These are phyloP conservation scores for Bipolaris sorokiniana DNA, from an alignment of 2,329 filamentous ascomycete species.

Conservation along the genomic window DNA sequence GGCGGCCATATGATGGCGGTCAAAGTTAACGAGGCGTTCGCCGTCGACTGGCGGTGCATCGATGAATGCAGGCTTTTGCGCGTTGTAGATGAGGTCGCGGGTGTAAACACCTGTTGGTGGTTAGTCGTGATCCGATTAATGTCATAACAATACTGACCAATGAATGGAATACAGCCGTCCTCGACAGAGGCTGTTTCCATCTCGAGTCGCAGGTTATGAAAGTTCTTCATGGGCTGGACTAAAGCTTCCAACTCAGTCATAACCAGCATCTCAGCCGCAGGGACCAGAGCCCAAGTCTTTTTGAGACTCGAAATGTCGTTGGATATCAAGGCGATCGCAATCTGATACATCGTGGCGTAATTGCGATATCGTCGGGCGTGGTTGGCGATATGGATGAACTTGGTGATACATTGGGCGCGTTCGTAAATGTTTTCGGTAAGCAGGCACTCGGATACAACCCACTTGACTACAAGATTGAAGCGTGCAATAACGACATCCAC, in stretches of 20 bases:
- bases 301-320: slow-evolving; percentile 72
- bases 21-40: slow-evolving; percentile 80
- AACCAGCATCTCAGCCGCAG: slow-evolving; percentile 67
- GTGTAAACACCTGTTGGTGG: slow-evolving; percentile 67
- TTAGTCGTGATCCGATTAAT: slow-evolving; percentile 16
- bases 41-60: slow-evolving; percentile 64
- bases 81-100: slow-evolving; percentile 81
- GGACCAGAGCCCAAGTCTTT: slow-evolving; percentile 74
- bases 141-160: slow-evolving; percentile 61
- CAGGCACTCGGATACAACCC: slow-evolving; percentile 80
- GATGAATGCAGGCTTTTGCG: slow-evolving; percentile 77
- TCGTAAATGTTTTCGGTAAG: slow-evolving; percentile 75
- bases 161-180: slow-evolving; percentile 80
- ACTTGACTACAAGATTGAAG: slow-evolving; percentile 89
- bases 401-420: slow-evolving; percentile 76
- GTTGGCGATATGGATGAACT: slow-evolving; percentile 80
- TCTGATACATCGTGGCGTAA: slow-evolving; percentile 82
- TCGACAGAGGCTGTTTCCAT: slow-evolving; percentile 75
- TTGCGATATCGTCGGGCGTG: slow-evolving; percentile 79
- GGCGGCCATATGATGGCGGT: slow-evolving; percentile 77
- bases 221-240: slow-evolving; percentile 79
- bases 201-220: slow-evolving; percentile 75
- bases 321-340: slow-evolving; percentile 77
- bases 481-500: slow-evolving; percentile 84
- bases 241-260: slow-evolving; percentile 73